Conservation (phyloP, 108 stramenopile species). For the Halocafeteria seosinensis region DNA sequence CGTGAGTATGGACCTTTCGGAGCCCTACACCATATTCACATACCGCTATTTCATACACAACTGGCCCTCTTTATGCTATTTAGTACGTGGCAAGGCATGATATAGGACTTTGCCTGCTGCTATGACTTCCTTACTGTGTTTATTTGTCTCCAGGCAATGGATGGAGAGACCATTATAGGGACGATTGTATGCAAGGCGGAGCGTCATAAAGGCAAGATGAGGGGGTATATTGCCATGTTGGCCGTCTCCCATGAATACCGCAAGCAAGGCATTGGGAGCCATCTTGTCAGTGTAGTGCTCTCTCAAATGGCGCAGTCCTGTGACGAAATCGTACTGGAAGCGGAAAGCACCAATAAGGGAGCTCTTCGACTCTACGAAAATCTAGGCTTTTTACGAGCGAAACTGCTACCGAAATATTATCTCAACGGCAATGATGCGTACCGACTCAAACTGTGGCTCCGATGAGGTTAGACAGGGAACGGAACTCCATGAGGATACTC, state of each 20-base stretch:
- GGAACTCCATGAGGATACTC: too few species aligned
- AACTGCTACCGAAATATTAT: slow-evolving; percentile 37
- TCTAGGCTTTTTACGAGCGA: slow-evolving; percentile 41
- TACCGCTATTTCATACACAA: slow-evolving; percentile 45
- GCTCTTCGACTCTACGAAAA: slow-evolving; percentile 36
- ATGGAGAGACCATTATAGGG: slow-evolving; percentile 15
- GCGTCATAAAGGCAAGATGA: slow-evolving; percentile 15
- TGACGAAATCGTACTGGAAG: slow-evolving; percentile 29
- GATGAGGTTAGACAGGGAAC: too few species aligned
- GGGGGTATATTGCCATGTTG: slow-evolving; percentile 48
- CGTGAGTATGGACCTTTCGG: slow-evolving; percentile 37
- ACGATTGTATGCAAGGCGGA: slow-evolving; percentile 39
- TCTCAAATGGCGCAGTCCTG: background rate
- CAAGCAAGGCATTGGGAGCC: slow-evolving; percentile 25
- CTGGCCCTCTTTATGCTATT: slow-evolving; percentile 37
- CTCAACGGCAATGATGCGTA: slow-evolving; percentile 45
- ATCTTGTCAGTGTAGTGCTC: background rate
- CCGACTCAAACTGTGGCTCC: slow-evolving; percentile 37
- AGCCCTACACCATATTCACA: slow-evolving; percentile 49
- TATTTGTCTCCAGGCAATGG: background rate
- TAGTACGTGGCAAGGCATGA: background rate
- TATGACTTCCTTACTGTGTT: background rate
- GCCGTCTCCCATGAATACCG: slow-evolving; percentile 25
- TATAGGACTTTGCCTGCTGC: background rate
- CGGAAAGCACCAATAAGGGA: slow-evolving; percentile 34